These are phyloP conservation scores for Xerocomellus chrysenteron DNA, from an alignment of 768 basidiomycete species.

Conservation along the genomic window DNA sequence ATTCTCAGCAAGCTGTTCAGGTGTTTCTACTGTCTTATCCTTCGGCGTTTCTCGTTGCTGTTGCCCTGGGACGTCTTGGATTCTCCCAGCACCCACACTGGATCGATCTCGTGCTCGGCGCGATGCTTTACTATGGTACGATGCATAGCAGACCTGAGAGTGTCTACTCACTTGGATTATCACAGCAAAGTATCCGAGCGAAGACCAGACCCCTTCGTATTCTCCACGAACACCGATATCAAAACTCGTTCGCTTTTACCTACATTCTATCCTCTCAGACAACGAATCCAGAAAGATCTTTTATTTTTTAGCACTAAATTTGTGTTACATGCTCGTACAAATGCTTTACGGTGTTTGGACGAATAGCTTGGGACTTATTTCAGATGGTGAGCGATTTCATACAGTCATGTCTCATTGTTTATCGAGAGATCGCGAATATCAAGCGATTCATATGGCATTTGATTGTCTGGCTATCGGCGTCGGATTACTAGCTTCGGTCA, in stretches of 20 bases:
- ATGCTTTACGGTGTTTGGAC: conserved; percentile 98
- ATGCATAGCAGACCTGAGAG: not conserved
- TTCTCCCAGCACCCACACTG: conserved; percentile 62
- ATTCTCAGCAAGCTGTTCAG: conserved; percentile 51
- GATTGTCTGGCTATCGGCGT: conserved; percentile 98
- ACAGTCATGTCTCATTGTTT: not conserved
- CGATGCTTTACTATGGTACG: conserved; percentile 66
- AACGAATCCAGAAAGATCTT: conserved; percentile 94
- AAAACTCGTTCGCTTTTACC: conserved; percentile 61
- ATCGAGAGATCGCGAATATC: conserved; percentile 1
- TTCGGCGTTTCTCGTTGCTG: conserved; percentile 45
- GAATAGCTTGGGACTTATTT: conserved; percentile 93
- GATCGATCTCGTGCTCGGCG: conserved; percentile 58
- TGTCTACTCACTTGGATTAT: conserved; percentile 6
- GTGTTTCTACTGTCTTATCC: conserved; percentile 62
- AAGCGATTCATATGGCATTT: conserved; percentile 99
- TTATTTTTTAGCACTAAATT: conserved; percentile 92
- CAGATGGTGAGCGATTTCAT: conserved; percentile 69
- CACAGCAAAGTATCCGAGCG: conserved; percentile 53
- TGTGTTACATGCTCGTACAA: conserved; percentile 96
- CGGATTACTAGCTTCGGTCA: conserved; percentile 92
- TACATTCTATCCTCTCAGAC: conserved; percentile 89
- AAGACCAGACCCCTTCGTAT: conserved; percentile 41
- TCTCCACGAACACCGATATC: conserved; percentile 53
- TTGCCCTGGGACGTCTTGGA: conserved; percentile 56